Percentiles rank a stretch among this genome's conserved stretches.
These are phyloP conservation scores for Huntiella bhutanensis DNA, from an alignment of 2,329 filamentous ascomycete genomes.

Conservation along the genomic window DNA sequence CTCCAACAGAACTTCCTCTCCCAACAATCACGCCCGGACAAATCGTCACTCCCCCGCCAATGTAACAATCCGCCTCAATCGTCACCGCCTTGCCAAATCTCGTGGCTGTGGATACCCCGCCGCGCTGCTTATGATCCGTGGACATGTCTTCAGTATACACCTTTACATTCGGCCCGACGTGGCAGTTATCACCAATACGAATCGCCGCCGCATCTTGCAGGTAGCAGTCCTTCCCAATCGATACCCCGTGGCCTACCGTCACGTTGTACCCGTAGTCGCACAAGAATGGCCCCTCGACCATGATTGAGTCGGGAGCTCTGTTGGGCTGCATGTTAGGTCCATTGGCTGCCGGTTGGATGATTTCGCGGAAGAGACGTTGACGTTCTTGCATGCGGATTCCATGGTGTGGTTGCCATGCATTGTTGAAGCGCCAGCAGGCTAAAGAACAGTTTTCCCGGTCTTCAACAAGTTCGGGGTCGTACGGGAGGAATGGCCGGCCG, in stretches of 20 bases:
- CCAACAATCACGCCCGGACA: slow-evolving; percentile 67
- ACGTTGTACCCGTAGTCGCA: slow-evolving; percentile 97
- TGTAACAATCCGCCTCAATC: slow-evolving; percentile 74
- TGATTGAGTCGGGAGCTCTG: slow-evolving; percentile 52
- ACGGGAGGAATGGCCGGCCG: slow-evolving; percentile 62
- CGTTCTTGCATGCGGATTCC: slow-evolving; percentile 52
- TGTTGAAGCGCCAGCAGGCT: slow-evolving; percentile 75
- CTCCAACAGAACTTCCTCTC: slow-evolving; percentile 59
- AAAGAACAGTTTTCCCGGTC: slow-evolving; percentile 73
- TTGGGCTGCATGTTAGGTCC: slow-evolving; percentile 30
- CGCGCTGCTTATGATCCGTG: slow-evolving; percentile 52
- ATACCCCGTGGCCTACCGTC: slow-evolving; percentile 64
- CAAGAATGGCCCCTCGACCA: slow-evolving; percentile 72
- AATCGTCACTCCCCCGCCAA: slow-evolving; percentile 59
- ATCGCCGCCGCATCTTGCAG: slow-evolving; percentile 77
- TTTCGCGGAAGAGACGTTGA: slow-evolving; percentile 49
- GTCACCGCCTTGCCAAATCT: slow-evolving; percentile 52
- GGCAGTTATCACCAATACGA: slow-evolving; percentile 56
- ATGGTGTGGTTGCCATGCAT: slow-evolving; percentile 54
- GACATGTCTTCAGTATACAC: slow-evolving; percentile 61
- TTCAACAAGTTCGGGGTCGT: slow-evolving; percentile 55
- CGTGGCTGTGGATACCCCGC: slow-evolving; percentile 48
- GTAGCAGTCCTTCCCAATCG: slow-evolving; percentile 65
- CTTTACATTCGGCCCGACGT: slow-evolving; percentile 69
- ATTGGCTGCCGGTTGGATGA: slow-evolving; percentile 45